Evolutionary conservation across 148 eudicot species (phyloP), one percentile per base, ranked within the genome.

Genomic region (Chenopodium formosanum): DNA sequence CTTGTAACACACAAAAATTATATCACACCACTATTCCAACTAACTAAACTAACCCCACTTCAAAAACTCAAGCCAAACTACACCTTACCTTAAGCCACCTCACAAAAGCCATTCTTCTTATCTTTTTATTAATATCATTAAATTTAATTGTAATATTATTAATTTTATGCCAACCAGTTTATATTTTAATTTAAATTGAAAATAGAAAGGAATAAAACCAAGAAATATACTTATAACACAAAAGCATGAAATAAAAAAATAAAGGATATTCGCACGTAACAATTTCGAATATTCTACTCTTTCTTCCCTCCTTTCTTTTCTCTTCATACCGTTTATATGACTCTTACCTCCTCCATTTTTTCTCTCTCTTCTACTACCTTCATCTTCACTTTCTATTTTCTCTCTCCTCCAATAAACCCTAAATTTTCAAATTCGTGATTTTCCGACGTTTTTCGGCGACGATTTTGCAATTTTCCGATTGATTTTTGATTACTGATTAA

Each of bases 251-350:
- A 70, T 80, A 84, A 79, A 89, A 82, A 66, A 80, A 9, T 7
- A 71, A 74, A 44, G 90, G 84, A 89, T 90, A 92, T 90, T 88
- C 92, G 76, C 53, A 67, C 62, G 56, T 37, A 71, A 47, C 13
- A 77, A 71, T 81, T 78, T 78, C 80, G 88, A 86, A 86, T 86
- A 86, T 86, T 86, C 86, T 83, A 44, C 40, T 81, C 72, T 63
- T 83, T 17, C 44, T 72, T 56, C 29, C 64, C 4, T 20, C 76
- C 56, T 50, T 50, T 31, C 32, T 74, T 48, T 72, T 56, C 29
- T 73, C 4, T 20, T 78, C 75, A 72, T 72, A 9, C n/a, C 63
- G 1, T 77, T 81, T 82, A 84, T 83, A 79, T 78, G 60, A 74
- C 20, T 73, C 83, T 56, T 50, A 50, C 16, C 62, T 75, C 37